Conservation (phyloP, 331 rosid species). For the Erythrophleum ivorense region DNA sequence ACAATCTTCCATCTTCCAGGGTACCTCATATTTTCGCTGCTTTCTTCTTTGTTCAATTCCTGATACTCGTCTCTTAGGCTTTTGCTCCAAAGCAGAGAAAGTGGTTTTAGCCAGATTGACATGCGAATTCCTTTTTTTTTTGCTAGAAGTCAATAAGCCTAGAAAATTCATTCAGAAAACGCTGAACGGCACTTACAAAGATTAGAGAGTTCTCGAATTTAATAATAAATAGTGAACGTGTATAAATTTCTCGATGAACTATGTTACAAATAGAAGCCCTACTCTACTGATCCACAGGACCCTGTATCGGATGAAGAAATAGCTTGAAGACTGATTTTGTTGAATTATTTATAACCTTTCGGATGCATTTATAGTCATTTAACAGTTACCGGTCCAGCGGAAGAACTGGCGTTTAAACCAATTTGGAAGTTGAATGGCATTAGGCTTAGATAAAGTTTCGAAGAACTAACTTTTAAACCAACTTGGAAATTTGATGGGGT, state of each 20-base stretch:
- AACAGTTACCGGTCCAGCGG: too few species aligned
- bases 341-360: neutral
- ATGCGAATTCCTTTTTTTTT: too few species aligned
- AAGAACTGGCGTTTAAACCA: neutral
- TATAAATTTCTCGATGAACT: too few species aligned
- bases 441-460: neutral
- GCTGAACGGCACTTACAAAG: too few species aligned
- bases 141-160: too few species aligned
- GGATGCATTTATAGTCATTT: neutral
- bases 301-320: too few species aligned
- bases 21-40: constrained; percentile 34
- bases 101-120: neutral
- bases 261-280: too few species aligned
- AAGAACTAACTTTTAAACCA: neutral
- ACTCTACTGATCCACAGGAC: too few species aligned
- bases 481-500: neutral
- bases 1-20: constrained; percentile 61
- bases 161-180: too few species aligned
- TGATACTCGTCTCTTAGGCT: neutral
- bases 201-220: too few species aligned
- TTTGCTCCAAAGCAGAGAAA: neutral
- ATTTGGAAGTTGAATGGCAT: neutral
- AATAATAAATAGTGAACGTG: too few species aligned
- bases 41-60: neutral
- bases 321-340: neutral